Conservation (phyloP, 2,329 filamentous ascomycete species). For the Diaporthe amygdali region DNA sequence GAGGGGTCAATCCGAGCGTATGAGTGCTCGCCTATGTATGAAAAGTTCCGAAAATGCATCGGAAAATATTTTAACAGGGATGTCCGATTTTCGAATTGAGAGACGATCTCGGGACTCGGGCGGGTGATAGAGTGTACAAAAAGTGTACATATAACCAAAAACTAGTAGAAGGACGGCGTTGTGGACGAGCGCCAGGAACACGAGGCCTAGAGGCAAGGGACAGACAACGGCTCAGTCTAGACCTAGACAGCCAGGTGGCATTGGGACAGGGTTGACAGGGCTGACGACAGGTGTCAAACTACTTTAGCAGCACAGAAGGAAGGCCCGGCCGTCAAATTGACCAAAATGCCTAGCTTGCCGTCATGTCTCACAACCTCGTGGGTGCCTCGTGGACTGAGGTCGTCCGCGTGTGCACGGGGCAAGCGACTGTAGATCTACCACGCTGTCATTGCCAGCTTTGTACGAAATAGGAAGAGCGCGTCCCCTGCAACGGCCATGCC, state of each 20-base stretch:
- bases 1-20: not conserved
- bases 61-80: not conserved
- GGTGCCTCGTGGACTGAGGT: too few relatives aligned
- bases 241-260: not conserved
- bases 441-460: not conserved
- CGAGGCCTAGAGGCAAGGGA: not conserved
- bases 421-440: not conserved
- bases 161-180: not conserved
- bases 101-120: not conserved
- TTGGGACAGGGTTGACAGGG: not conserved
- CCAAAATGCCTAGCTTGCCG: not conserved
- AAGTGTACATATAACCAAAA: not conserved
- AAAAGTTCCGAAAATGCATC: not conserved
- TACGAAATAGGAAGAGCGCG: not conserved
- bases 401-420: not conserved
- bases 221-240: not conserved
- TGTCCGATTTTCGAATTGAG: not conserved
- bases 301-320: not conserved
- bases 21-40: not conserved
- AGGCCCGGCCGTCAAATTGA: not conserved
- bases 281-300: not conserved
- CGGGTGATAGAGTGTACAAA: not conserved
- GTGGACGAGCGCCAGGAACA: not conserved
- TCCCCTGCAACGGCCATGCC: not conserved
- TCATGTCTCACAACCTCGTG: not conserved